A percentile compares a stretch with the other conserved stretches of the same genome.
Evolutionary conservation across 2,329 filamentous ascomycete genomes (phyloP).

Genomic region (Periconia macrospinosa): DNA sequence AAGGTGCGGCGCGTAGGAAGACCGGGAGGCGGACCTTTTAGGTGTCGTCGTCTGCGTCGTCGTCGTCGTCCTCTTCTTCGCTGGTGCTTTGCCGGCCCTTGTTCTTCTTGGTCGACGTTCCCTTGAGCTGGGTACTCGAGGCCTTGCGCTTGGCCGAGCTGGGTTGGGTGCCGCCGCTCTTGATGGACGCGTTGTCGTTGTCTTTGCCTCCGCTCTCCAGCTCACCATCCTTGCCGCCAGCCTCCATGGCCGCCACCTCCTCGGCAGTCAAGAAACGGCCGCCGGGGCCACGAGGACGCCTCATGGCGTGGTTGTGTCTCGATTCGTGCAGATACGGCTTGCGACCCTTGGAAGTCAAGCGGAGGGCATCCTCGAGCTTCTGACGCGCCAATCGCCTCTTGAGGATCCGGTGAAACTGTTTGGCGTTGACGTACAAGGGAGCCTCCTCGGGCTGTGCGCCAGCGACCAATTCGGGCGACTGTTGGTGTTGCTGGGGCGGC

Average conservation of each 20-base stretch:
- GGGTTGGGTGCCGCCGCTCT: slow-evolving; percentile 20
- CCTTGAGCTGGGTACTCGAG: slow-evolving; percentile 32
- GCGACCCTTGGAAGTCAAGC: slow-evolving; percentile 89
- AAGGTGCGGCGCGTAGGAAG: too few species aligned
- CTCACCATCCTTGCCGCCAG: slow-evolving; percentile 26
- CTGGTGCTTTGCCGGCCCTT: slow-evolving; percentile 51
- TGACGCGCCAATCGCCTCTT: slow-evolving; percentile 93
- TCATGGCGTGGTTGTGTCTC: slow-evolving; percentile 97
- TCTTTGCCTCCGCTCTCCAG: slow-evolving; percentile 44
- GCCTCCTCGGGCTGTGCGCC: slow-evolving; percentile 76
- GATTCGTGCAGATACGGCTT: slow-evolving; percentile 98
- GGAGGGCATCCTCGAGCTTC: slow-evolving; percentile 87
- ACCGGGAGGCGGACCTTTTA: too few species aligned
- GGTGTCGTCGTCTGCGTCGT: slow-evolving; percentile 54
- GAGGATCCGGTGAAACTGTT: slow-evolving; percentile 96
- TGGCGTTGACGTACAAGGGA: slow-evolving; percentile 95
- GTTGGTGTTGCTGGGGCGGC: slow-evolving; percentile 67
- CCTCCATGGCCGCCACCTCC: slow-evolving; percentile 87
- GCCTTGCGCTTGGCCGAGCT: slow-evolving; percentile 37
- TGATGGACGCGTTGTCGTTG: slow-evolving; percentile 33
- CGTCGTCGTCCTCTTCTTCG: slow-evolving; percentile 57
- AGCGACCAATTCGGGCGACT: slow-evolving; percentile 78
- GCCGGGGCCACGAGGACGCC: slow-evolving; percentile 87
- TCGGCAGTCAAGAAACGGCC: slow-evolving; percentile 96
- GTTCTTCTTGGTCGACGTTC: slow-evolving; percentile 51